Conservation (phyloP, 352 stramenopile genomes). For the Phytophthora tentaculata region DNA sequence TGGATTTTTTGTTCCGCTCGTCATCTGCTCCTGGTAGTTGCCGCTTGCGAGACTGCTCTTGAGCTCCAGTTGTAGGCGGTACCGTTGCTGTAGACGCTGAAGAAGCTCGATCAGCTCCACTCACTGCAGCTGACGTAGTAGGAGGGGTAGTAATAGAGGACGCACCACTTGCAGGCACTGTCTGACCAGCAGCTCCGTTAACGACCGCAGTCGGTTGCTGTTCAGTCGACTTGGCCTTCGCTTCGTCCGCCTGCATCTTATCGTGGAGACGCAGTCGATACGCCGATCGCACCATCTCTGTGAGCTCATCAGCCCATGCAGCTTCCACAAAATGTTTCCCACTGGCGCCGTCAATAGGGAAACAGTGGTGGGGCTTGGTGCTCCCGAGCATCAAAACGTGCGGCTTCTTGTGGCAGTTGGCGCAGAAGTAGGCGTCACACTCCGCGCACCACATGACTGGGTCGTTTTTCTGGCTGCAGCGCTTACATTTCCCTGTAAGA, state of each 20-base stretch:
- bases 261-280: conserved; percentile 42
- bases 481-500: conserved; percentile 48
- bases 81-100: background rate
- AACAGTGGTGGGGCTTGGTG: conserved; percentile 52
- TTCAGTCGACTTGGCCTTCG: conserved; percentile 14
- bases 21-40: conserved; percentile 30
- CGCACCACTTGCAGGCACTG: background rate
- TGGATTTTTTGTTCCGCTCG: conserved; percentile 24
- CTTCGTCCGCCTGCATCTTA: conserved; percentile 24
- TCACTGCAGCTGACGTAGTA: background rate
- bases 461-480: conserved; percentile 41
- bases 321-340: conserved; percentile 53
- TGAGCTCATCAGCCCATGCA: conserved; percentile 50
- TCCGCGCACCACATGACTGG: conserved; percentile 71
- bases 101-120: conserved; percentile 5
- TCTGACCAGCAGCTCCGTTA: conserved; percentile 8
- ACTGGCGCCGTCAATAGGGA: conserved; percentile 58
- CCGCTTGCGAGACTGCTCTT: conserved; percentile 38
- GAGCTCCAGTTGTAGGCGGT: conserved; percentile 1
- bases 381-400: conserved; percentile 58
- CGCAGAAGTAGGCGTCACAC: conserved; percentile 72
- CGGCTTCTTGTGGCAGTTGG: conserved; percentile 54
- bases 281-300: conserved; percentile 32
- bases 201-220: conserved; percentile 2
- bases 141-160: conserved; percentile 2